Base-by-base conservation (phyloP, 2,329 filamentous ascomycete genomes). In the Aspergillus eucalypticola region DNA sequence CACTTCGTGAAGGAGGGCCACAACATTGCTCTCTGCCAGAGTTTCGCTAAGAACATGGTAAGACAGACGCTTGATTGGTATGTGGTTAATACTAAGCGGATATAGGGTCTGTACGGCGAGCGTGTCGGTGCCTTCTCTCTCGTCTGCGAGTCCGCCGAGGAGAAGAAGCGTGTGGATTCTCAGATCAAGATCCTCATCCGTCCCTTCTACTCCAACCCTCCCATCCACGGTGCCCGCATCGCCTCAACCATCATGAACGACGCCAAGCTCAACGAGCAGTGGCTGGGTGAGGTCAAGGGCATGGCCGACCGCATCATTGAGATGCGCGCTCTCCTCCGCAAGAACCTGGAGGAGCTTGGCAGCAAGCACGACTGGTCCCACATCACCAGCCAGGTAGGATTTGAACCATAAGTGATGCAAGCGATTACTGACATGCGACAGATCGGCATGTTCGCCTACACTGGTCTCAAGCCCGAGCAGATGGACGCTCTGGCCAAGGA, bases 361-460 rank as follows among this genome's bases (percentile, higher is more conserved):
- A 95, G 90, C 84, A 92, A 92, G 86, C 92, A 96, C 80, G 91
- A 98, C 84, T 99, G 95, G 95, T 91, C 89, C 78, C 95, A 99
- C 85, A 99, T 99, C 81, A 98, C 95, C 69, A 93, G 85, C 81
- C 92, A 96, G 79, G 79, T 81, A 72, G 56, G 67, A 38, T 15
- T 17, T 10, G 21, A 5, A 8, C 25, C 8, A 32, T 8, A 51
- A 23, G 8, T 8, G 8, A 8, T 13, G 21, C 3, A 5, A 17
- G 15, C 11, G 15, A 42, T 58, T 23, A 35, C 54, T 56, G 44
- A 58, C 46, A 29, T 62, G 53, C 29, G 32, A 50, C 64, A 86
- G 86, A 99, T 99, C 73, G 95, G 95, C 82, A 99, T 99, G 95
- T 99, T 99, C 75, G 94, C 95, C 70, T 99, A 96, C 86, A 99